These are phyloP conservation scores for Phytophthora sansomeana DNA, from an alignment of 352 stramenopile genomes.

Conservation along the genomic window DNA sequence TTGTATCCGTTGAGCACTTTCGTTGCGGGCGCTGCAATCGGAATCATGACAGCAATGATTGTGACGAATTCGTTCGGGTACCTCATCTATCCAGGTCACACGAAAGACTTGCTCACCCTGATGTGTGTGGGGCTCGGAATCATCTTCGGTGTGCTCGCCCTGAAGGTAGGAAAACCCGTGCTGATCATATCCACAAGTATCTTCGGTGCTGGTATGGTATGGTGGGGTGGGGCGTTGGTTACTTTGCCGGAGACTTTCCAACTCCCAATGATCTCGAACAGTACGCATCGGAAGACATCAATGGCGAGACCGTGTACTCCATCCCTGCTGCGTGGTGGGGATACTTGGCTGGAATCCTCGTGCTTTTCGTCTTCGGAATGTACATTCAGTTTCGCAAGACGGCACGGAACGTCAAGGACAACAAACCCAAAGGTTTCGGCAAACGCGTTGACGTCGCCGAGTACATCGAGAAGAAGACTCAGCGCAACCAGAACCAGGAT, in stretches of 20 bases:
- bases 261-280: conserved; percentile 42
- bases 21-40: conserved; percentile 47
- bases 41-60: conserved; percentile 50
- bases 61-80: conserved; percentile 54
- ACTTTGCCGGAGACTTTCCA: conserved; percentile 59
- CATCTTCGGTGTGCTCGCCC: conserved; percentile 37
- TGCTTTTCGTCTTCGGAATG: conserved; percentile 54
- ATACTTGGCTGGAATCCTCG: conserved; percentile 50
- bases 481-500: conserved; percentile 13
- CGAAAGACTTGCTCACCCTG: conserved; percentile 47
- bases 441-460: conserved; percentile 8
- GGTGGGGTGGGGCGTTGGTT: conserved; percentile 53
- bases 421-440: conserved; percentile 12
- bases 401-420: conserved; percentile 30
- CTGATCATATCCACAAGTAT: conserved; percentile 53
- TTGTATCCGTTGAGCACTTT: conserved; percentile 59
- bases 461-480: conserved; percentile 34
- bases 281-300: conserved; percentile 33
- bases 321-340: conserved; percentile 57
- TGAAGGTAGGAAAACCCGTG: conserved; percentile 56
- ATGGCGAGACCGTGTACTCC: conserved; percentile 42
- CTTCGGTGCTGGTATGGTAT: conserved; percentile 49
- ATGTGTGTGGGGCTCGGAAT: conserved; percentile 45
- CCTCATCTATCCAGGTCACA: conserved; percentile 49
- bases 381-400: conserved; percentile 61